Evolutionary conservation across 805 yeast species (phyloP).

Genomic region (Schwanniomyces sp.): DNA sequence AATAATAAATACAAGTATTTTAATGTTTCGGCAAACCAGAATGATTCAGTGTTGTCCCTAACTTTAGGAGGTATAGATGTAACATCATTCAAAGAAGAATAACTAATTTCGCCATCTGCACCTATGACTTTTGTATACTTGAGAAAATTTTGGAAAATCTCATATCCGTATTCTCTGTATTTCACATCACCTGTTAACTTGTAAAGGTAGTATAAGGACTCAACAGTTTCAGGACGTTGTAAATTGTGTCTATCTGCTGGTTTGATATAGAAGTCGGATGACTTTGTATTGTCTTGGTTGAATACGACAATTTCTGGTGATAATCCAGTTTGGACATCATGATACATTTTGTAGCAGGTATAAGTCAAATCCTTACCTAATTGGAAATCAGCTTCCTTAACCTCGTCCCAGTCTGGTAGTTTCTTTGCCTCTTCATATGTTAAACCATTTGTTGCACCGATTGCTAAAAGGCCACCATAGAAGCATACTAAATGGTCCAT

Average conservation of each 20-base stretch:
- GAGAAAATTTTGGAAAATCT: slow-evolving; percentile 71
- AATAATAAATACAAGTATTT: slow-evolving; percentile 81
- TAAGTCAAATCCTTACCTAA: slow-evolving; percentile 74
- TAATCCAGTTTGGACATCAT: slow-evolving; percentile 69
- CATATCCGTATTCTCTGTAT: slow-evolving; percentile 88
- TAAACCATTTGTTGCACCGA: slow-evolving; percentile 84
- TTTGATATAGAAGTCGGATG: slow-evolving; percentile 65
- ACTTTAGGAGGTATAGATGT: slow-evolving; percentile 51
- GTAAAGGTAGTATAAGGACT: slow-evolving; percentile 77
- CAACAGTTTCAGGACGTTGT: slow-evolving; percentile 94
- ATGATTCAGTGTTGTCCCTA: slow-evolving; percentile 81
- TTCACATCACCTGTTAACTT: slow-evolving; percentile 77
- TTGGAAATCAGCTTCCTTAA: slow-evolving; percentile 60
- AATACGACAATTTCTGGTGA: slow-evolving; percentile 89
- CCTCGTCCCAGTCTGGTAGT: slow-evolving; percentile 55
- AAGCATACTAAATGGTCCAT: slow-evolving; percentile 95
- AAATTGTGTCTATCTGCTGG: slow-evolving; percentile 76
- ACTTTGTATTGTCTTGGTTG: slow-evolving; percentile 49
- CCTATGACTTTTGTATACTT: slow-evolving; percentile 52
- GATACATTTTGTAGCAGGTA: slow-evolving; percentile 84
- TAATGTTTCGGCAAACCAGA: slow-evolving; percentile 92
- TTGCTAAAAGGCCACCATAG: slow-evolving; percentile 82
- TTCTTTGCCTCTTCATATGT: slow-evolving; percentile 55
- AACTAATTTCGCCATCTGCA: slow-evolving; percentile 46
- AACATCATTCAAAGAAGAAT: slow-evolving; percentile 68